Evolutionary conservation across 345 rosid species (phyloP).

Genomic region (Hibiscus tridactylites): DNA sequence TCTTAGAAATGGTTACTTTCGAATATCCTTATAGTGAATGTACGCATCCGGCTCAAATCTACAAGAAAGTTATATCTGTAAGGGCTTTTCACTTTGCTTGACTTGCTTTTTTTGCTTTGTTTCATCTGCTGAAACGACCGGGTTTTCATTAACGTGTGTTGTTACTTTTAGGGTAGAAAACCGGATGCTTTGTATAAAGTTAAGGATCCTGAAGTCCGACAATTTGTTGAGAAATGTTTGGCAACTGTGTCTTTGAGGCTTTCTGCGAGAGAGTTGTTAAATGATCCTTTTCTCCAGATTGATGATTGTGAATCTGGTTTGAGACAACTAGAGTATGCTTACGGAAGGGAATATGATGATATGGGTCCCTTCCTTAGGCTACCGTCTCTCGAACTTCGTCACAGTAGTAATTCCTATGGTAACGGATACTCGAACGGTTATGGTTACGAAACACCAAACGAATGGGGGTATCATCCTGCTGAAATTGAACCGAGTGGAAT

Average conservation of each 20-base stretch:
- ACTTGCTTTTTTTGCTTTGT: not conserved
- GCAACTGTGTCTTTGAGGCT: conserved; percentile 75
- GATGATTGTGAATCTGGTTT: conserved; percentile 52
- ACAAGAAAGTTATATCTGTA: conserved; percentile 97
- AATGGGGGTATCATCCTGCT: conserved; percentile 43
- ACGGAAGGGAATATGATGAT: conserved; percentile 28
- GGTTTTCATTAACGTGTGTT: conserved; percentile 15
- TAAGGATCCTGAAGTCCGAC: conserved; percentile 66
- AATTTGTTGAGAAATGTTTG: conserved; percentile 82
- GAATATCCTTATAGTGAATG: conserved; percentile 98
- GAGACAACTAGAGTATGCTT: conserved; percentile 31
- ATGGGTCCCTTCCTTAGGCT: conserved; percentile 44
- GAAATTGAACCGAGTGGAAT: conserved; percentile 52
- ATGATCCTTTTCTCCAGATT: conserved; percentile 67
- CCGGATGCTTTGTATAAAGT: conserved; percentile 83
- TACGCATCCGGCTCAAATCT: conserved; percentile 90
- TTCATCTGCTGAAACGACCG: conserved; percentile 1
- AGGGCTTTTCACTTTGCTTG: conserved; percentile 20
- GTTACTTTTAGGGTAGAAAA: conserved; percentile 64
- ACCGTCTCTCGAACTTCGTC: conserved; percentile 35
- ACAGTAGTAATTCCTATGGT: conserved; percentile 25
- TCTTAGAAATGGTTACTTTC: conserved; percentile 93
- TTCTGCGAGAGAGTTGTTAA: conserved; percentile 75
- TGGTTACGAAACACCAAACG: conserved; percentile 27
- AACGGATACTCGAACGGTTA: conserved; percentile 41